Conservation (phyloP, 2,329 filamentous ascomycete species). For the Sordariomycetes sp. region DNA sequence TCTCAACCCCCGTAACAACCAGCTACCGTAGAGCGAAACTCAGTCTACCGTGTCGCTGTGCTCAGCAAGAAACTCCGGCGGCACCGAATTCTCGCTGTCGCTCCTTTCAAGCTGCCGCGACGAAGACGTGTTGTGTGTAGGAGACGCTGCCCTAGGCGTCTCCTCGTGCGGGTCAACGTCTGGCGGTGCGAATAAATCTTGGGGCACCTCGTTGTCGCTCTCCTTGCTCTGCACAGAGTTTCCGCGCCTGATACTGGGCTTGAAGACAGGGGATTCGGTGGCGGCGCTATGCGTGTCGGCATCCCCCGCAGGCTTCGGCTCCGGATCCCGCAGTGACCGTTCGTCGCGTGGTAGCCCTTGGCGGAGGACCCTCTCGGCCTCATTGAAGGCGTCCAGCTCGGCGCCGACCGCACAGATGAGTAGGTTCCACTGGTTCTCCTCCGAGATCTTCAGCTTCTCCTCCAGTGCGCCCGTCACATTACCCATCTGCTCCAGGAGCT, state of each 20-base stretch:
- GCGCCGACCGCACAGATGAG: constrained; percentile 67
- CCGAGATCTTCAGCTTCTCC: constrained; percentile 40
- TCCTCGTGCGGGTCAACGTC: constrained; percentile 9
- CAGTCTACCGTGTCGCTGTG: constrained; percentile 13
- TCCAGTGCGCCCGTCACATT: constrained; percentile 44
- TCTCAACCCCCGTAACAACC: background rate
- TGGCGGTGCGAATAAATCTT: constrained; percentile 25
- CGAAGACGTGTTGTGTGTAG: background rate
- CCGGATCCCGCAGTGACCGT: constrained; percentile 8
- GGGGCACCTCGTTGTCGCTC: constrained; percentile 30
- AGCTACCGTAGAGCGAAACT: background rate
- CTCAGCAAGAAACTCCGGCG: constrained; percentile 39
- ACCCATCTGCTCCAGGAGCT: constrained; percentile 45
- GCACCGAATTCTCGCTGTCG: constrained; percentile 37
- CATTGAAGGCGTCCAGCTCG: constrained; percentile 55
- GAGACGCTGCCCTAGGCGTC: background rate
- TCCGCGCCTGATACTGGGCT: constrained; percentile 9
- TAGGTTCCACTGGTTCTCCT: constrained; percentile 59
- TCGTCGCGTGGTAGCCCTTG: constrained; percentile 19
- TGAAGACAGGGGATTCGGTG: constrained; percentile 6
- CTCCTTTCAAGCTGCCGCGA: constrained; percentile 10
- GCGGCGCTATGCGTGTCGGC: background rate
- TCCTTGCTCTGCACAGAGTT: constrained; percentile 13
- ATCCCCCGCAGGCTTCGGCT: constrained; percentile 1
- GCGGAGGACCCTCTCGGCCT: constrained; percentile 46